A percentile compares a stretch with the other conserved stretches of the same genome.
Evolutionary conservation across 495 filamentous ascomycete species (phyloP).

Genomic region (Penicillium tannophilum): DNA sequence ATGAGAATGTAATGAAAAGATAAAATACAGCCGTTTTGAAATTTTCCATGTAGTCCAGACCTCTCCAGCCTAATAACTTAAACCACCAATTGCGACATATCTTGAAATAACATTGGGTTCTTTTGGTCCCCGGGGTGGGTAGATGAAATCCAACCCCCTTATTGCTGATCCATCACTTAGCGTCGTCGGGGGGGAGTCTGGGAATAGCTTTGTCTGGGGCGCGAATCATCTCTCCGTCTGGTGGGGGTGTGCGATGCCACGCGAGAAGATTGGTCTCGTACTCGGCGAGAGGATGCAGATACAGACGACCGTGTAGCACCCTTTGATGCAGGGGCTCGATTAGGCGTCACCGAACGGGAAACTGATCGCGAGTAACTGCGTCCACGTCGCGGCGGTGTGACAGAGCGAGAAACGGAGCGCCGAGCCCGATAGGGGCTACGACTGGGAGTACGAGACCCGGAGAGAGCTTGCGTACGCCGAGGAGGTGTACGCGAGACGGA

Average conservation of each 20-base stretch:
- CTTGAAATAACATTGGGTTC: not conserved
- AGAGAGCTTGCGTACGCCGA: slow-evolving; percentile 30
- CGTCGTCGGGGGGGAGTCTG: slow-evolving; percentile 36
- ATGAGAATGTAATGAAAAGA: not conserved
- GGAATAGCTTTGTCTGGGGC: slow-evolving; percentile 29
- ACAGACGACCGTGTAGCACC: slow-evolving; percentile 24
- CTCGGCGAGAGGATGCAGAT: slow-evolving; percentile 32
- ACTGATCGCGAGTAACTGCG: slow-evolving; percentile 35
- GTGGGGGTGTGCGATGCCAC: slow-evolving; percentile 34
- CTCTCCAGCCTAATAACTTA: not conserved
- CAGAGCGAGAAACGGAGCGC: slow-evolving; percentile 38
- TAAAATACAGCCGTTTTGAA: not conserved
- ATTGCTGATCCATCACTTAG: not conserved
- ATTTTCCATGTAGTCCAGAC: not conserved
- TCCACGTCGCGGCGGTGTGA: slow-evolving; percentile 36
- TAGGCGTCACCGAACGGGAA: slow-evolving; percentile 40
- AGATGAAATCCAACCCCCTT: too few species aligned
- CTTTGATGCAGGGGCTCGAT: slow-evolving; percentile 16
- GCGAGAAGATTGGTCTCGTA: slow-evolving; percentile 28
- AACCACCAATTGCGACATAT: not conserved
- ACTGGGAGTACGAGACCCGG: slow-evolving; percentile 34
- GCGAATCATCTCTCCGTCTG: slow-evolving; percentile 20
- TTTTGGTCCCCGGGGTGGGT: not conserved
- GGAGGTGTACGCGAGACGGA: slow-evolving; percentile 36
- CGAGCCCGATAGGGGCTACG: slow-evolving; percentile 29